Evolutionary conservation across 176 grass and related monocot genomes (phyloP).

Genomic region (Lolium multiflorum): DNA sequence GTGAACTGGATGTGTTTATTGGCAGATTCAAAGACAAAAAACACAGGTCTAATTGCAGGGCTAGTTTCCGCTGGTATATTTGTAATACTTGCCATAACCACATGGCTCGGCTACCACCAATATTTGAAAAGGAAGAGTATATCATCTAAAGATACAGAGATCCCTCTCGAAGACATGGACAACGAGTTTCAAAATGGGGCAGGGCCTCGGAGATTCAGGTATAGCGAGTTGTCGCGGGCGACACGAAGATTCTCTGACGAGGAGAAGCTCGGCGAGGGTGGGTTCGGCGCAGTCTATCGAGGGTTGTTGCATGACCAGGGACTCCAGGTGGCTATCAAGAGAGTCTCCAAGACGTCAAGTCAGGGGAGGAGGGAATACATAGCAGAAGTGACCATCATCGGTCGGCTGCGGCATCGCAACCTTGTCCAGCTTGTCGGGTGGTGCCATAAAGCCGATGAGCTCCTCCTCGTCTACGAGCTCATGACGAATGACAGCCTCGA

Average conservation of each 20-base stretch:
- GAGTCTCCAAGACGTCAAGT: background rate
- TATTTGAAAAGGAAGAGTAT: background rate
- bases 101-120: background rate
- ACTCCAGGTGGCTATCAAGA: background rate
- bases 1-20: background rate
- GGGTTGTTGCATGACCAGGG: background rate
- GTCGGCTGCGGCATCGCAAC: background rate
- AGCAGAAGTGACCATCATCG: constrained; percentile 9
- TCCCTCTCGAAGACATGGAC: background rate
- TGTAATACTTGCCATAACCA: background rate
- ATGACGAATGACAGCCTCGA: background rate
- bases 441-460: background rate
- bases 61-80: background rate
- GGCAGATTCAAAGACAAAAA: background rate
- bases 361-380: constrained; percentile 7
- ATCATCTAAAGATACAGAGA: background rate
- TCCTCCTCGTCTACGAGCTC: background rate
- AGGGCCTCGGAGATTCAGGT: background rate
- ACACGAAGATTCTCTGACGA: background rate
- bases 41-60: background rate
- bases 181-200: background rate
- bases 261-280: background rate
- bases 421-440: background rate
- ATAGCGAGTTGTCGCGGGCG: background rate
- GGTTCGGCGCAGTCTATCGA: background rate